Conservation (phyloP, 176 grass and related monocot species). For the Triticum turgidum region DNA sequence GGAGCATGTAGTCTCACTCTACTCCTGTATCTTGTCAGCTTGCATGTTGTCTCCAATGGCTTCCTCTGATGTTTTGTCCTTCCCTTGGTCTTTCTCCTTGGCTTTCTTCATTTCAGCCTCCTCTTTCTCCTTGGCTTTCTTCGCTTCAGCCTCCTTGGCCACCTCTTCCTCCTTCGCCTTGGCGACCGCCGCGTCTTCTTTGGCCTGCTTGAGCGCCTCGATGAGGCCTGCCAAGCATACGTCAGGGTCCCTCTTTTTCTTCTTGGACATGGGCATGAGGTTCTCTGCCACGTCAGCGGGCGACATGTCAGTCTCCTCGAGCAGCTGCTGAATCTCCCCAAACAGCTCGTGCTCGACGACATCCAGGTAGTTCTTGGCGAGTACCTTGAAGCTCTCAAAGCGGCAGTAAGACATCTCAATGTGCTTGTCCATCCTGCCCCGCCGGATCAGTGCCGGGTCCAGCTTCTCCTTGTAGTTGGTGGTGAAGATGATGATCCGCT, state of each 20-base stretch:
- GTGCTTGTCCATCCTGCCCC: slow-evolving; percentile 72
- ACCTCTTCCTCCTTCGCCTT: neutral
- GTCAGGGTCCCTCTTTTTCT: slow-evolving; percentile 14
- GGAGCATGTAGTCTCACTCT: neutral
- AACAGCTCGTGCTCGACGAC: slow-evolving; percentile 29
- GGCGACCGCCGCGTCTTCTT: neutral
- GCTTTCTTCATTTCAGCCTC: neutral
- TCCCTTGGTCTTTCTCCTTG: neutral
- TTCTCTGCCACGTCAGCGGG: slow-evolving; percentile 71
- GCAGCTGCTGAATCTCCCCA: slow-evolving; percentile 16
- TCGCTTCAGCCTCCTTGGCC: neutral
- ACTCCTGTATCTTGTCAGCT: neutral
- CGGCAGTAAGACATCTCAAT: slow-evolving; percentile 56
- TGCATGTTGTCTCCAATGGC: slow-evolving; percentile 2
- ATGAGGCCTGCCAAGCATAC: slow-evolving; percentile 33
- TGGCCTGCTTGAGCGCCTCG: slow-evolving; percentile 35
- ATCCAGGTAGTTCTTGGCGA: slow-evolving; percentile 46
- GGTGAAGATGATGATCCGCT: slow-evolving; percentile 61
- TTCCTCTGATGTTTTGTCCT: neutral
- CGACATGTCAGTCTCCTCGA: slow-evolving; percentile 52
- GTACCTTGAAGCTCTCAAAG: slow-evolving; percentile 52
- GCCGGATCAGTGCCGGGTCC: slow-evolving; percentile 56
- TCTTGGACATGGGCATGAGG: slow-evolving; percentile 58
- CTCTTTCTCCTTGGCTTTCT: neutral
- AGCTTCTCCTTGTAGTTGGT: slow-evolving; percentile 65